Base-by-base conservation (phyloP, 2,329 filamentous ascomycete species). In the Phyllosticta citriasiana region DNA sequence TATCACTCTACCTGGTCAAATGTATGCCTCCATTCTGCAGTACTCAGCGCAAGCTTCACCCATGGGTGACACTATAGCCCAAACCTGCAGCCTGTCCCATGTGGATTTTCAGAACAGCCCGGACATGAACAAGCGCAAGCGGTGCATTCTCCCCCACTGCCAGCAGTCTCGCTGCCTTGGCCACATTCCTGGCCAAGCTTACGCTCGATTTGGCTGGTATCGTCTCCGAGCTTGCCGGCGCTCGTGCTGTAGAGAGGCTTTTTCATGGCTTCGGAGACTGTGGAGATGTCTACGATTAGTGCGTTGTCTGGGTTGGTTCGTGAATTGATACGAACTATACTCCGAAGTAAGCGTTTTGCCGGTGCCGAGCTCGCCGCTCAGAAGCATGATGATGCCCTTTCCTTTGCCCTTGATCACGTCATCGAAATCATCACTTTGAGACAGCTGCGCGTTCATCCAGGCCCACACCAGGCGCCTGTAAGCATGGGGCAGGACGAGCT, bases 231-330 rank as follows among this genome's bases (percentile, higher is more conserved):
- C 25, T 22, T 8, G 22, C 56, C n/a, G 9, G 27, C 51, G 56
- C 56, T 10, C 51, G 35, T 50, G 30, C 30, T 33, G 55, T 80
- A 78, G 0, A 82, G 73, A 1, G 79, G 80, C 0, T 75, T 73
- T 57, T 74, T 73, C 27, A 61, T 64, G 59, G 63, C 65, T 54
- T 73, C 70, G 5, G 74, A 72, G 1, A 76, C 65, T 60, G 53
- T 14, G 22, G 7, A 4, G 27, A 2, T 22, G 30, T 55, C 9
- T 53, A 22, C 14, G 24, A 19, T 25, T 14, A 4, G 8, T 10
- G 10, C 2, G 6, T 27, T 9, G 5, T 25, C 12, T 0, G 2
- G n/a, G 33, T 10, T 26, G 22, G 40, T 3, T 6, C 30, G 30
- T 53, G 9, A 53, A n/a, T n/a, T 35, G 4, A 0, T 22, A n/a